These are phyloP conservation scores for Asterophora parasitica DNA, from an alignment of 768 basidiomycete species.

Conservation along the genomic window DNA sequence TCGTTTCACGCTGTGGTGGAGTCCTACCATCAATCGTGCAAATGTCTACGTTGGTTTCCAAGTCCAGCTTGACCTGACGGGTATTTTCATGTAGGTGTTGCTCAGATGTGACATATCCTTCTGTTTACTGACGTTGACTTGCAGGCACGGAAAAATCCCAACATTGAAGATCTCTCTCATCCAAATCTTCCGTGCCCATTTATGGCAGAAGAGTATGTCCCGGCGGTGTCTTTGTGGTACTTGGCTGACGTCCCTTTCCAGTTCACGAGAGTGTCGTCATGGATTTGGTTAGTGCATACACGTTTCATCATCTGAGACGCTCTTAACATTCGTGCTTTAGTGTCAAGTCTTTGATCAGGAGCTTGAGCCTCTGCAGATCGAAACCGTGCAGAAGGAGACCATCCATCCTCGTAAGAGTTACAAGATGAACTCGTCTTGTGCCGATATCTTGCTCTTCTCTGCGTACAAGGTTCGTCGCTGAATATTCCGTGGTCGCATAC, in stretches of 20 bases:
- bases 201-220: conserved; percentile 97
- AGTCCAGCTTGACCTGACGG: conserved; percentile 96
- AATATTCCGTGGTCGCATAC: too few relatives aligned
- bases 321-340: conserved; percentile 25
- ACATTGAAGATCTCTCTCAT: conserved; percentile 98
- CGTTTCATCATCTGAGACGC: background rate
- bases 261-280: conserved; percentile 91
- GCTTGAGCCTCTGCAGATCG: conserved; percentile 94
- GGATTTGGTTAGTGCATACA: conserved; percentile 57
- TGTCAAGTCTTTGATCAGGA: conserved; percentile 99
- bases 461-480: conserved; percentile 62
- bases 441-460: conserved; percentile 96
- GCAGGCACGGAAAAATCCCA: conserved; percentile 95
- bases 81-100: conserved; percentile 76
- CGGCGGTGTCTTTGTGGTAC: conserved; percentile 19
- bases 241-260: conserved; percentile 21
- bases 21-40: conserved; percentile 97
- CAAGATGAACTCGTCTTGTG: conserved; percentile 99
- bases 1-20: conserved; percentile 99
- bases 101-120: background rate
- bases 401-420: conserved; percentile 99
- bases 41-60: conserved; percentile 99
- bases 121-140: conserved; percentile 1
- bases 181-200: conserved; percentile 99
- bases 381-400: conserved; percentile 99